Evolutionary conservation across 1,139 yeast species (phyloP), one percentile per base, ranked within the genome.

Genomic region (Candida sanyaensis): DNA sequence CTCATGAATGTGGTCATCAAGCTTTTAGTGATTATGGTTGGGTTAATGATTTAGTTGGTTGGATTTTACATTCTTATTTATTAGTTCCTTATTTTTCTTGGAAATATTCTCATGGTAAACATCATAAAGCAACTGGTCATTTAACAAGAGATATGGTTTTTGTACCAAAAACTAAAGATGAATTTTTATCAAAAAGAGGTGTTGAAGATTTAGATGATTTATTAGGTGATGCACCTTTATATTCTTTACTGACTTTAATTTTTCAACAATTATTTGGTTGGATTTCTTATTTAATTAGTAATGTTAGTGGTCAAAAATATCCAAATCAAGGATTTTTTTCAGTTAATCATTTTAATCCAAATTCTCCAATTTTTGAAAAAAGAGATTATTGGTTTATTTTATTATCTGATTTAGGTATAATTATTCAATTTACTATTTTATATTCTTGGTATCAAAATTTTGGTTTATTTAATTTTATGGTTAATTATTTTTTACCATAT

Each of bases 1-100:
- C 96, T 51, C 96, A 88, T 68, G 96, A 88, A 70, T 88, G 96
- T 73, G 96, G 96, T 46, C 96, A 88, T 68, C 86, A 84, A 50
- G 96, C 96, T 30, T 88, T 88, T 62, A 81, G 88, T 27, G 90
- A 87, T 60, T 84, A 83, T 62, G 79, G 78, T 54, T 65, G 73
- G 63, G 79, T 88, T 54, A 88, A 88, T 65, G 93, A 88, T 65
- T 66, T 80, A 42, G 83, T 85, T 44, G 96, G 96, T 46, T 88
- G 96, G 96, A 71, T 86, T 33, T 71, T 88, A 52, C 96, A 88
- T 71, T 86, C 95, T 33, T 83, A 81, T 61, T 74, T 85, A 61
- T 68, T 88, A 54, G 96, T 88, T 49, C 96, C 96, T 41, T 88
- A 86, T 71, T 88, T 88, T 64, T 86, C 93, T 6, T 88, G 96